A percentile compares a stretch with the other conserved stretches of the same genome.
Conservation (phyloP, 345 rosid species). For the Toxicodendron radicans region DNA sequence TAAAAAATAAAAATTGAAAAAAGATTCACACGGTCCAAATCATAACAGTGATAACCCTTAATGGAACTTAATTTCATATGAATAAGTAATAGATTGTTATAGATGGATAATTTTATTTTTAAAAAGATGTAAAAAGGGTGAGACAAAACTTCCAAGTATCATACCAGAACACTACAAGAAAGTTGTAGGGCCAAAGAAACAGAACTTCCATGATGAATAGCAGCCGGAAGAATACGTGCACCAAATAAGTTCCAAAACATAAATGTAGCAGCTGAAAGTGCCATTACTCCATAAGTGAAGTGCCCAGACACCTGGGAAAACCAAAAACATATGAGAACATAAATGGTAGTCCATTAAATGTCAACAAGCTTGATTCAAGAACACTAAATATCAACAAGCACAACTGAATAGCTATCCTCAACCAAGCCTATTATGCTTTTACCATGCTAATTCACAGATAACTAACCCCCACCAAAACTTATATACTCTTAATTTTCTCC, state of each 20-base stretch:
- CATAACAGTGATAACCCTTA: background rate
- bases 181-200: conserved; percentile 90
- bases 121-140: background rate
- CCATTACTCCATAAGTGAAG: conserved; percentile 97
- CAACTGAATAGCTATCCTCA: background rate
- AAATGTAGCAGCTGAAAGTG: conserved; percentile 89
- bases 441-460: background rate
- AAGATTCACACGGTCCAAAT: background rate
- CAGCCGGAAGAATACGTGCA: conserved; percentile 54
- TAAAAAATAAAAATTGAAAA: background rate
- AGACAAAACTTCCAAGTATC: conserved; percentile 4
- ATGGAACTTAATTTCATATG: background rate
- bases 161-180: conserved; percentile 97
- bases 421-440: background rate
- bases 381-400: background rate
- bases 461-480: background rate
- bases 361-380: conserved; percentile 1
- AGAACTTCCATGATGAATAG: conserved; percentile 66
- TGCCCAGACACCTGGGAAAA: conserved; percentile 79
- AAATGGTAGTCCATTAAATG: conserved; percentile 8
- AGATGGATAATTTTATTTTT: background rate
- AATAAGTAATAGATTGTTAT: background rate
- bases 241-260: conserved; percentile 91
- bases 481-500: background rate
- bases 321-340: conserved; percentile 13